Evolutionary conservation across 352 stramenopile genomes (phyloP).

Genomic region (Globisporangium perplexum): DNA sequence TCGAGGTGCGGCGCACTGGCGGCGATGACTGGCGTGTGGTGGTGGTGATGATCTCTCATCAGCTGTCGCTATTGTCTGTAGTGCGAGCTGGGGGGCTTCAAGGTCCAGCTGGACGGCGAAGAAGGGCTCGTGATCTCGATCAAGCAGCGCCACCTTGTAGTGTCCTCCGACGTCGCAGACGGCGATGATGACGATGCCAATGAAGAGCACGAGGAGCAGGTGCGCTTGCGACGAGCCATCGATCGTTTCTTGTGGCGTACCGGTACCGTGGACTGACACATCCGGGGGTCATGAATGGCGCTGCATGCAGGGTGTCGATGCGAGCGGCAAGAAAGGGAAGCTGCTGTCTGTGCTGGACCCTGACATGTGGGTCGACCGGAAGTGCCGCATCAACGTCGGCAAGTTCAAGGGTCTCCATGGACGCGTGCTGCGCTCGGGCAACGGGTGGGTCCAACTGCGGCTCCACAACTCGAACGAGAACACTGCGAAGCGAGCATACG

Average conservation of each 20-base stretch:
- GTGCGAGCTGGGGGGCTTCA: conserved; percentile 25
- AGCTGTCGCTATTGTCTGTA: background rate
- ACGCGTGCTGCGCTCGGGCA: conserved; percentile 75
- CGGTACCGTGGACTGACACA: too few species aligned
- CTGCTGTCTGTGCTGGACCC: conserved; percentile 76
- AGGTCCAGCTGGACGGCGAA: conserved; percentile 50
- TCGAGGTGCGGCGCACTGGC: too few species aligned
- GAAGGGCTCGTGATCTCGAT: conserved; percentile 45
- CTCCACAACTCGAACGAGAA: conserved; percentile 82
- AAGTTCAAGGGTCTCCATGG: conserved; percentile 81
- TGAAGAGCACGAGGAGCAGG: conserved; percentile 16
- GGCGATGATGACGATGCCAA: conserved; percentile 34
- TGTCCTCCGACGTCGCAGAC: conserved; percentile 22
- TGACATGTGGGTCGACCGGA: conserved; percentile 87
- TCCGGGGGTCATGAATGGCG: background rate
- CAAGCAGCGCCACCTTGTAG: conserved; percentile 43
- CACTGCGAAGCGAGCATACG: conserved; percentile 84
- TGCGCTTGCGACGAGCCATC: too few species aligned
- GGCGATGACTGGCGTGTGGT: too few species aligned
- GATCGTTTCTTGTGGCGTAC: too few species aligned
- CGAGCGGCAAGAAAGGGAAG: conserved; percentile 40
- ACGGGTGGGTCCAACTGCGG: conserved; percentile 85
- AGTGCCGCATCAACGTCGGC: conserved; percentile 83
- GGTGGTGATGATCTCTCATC: conserved; percentile 1
- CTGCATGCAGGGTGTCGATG: conserved; percentile 12